Base-by-base conservation (phyloP, 306 rosid genomes). In the Nissolia schottii region DNA sequence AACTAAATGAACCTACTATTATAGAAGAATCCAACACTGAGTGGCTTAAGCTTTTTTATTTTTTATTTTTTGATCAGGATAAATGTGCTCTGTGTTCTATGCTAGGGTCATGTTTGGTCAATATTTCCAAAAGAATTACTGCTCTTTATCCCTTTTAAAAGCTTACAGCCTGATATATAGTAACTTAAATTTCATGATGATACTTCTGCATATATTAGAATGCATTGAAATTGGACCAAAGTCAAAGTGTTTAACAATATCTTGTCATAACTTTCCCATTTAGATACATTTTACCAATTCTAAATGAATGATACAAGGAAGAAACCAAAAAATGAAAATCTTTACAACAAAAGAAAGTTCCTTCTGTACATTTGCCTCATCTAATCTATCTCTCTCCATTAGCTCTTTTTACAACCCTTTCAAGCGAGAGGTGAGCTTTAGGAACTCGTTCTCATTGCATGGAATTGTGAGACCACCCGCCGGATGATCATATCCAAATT, bases 401-500 rank as follows among this genome's bases (percentile, higher is more conserved):
- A 4, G 7, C 22, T n/a, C n/a, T n/a, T n/a, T 16, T 37, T 29
- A 73, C 64, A 29, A 2, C 41, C 32, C 31, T 16, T 43, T 79
- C 59, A 77, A 56, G 61, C 20, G 11, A 75, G 80, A 79, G 50
- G 72, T 71, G 65, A 81, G 54, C 37, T 24, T 51, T 50, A 51
- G 18, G 63, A 81, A 81, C 41, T 51, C 71, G 67, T 67, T 70
- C 29, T 81, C 85, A 6, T 5, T 24, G 62, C 82, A 81, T 1
- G 86, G 80, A 51, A 84, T 71, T 46, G 75, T 81, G 16, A 84
- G 77, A 23, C 84, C 85, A 7, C 80, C 83, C 25, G 18, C 64
- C 6, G 88, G 85, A 77, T 84, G 76, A 73, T 73, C 49, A 70
- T 62, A 80, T 51, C 88, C 83, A 16, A 69, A 80, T 63, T 80